Evolutionary conservation across 164 flowering plant species (phyloP).

Genomic region (Piper betle): DNA sequence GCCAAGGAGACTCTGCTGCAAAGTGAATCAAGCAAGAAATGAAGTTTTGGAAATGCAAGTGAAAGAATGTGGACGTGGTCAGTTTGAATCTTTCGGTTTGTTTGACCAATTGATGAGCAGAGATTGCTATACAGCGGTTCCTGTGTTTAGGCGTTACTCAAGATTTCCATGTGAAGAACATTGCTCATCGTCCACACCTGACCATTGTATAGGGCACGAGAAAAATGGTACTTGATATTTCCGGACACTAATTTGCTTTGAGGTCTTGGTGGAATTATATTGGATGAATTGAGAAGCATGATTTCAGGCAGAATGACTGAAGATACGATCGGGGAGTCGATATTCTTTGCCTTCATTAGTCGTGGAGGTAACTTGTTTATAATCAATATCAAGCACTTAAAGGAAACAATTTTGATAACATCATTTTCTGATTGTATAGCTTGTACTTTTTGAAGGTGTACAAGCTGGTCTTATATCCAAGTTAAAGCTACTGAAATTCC

Average conservation of each 20-base stretch:
- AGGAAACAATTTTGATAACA: slow-evolving; percentile 4
- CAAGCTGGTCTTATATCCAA: not conserved
- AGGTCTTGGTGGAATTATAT: not conserved
- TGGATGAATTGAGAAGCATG: slow-evolving; percentile 9
- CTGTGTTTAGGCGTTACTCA: not conserved
- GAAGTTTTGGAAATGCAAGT: slow-evolving; percentile 27
- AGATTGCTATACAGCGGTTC: slow-evolving; percentile 6
- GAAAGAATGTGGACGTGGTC: slow-evolving; percentile 33
- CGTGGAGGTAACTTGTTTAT: slow-evolving; percentile 22
- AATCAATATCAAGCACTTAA: slow-evolving; percentile 10
- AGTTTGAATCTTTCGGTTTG: slow-evolving; percentile 15
- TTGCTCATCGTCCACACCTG: not conserved
- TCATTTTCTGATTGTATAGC: not conserved
- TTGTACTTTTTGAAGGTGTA: slow-evolving; percentile 4
- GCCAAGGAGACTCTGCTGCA: slow-evolving; percentile 48
- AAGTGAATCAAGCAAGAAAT: slow-evolving; percentile 21
- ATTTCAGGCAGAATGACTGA: slow-evolving; percentile 8
- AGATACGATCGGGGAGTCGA: slow-evolving; percentile 1
- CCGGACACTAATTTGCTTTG: not conserved
- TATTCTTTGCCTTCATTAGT: slow-evolving; percentile 25
- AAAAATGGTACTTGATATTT: slow-evolving; percentile 1
- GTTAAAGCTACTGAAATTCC: not conserved
- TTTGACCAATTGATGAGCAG: slow-evolving; percentile 14
- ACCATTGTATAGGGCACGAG: not conserved
- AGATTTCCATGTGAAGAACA: not conserved